Evolutionary conservation across 129 eudicot species (phyloP), one percentile per base, ranked within the genome.

Genomic region (Tagetes patula): DNA sequence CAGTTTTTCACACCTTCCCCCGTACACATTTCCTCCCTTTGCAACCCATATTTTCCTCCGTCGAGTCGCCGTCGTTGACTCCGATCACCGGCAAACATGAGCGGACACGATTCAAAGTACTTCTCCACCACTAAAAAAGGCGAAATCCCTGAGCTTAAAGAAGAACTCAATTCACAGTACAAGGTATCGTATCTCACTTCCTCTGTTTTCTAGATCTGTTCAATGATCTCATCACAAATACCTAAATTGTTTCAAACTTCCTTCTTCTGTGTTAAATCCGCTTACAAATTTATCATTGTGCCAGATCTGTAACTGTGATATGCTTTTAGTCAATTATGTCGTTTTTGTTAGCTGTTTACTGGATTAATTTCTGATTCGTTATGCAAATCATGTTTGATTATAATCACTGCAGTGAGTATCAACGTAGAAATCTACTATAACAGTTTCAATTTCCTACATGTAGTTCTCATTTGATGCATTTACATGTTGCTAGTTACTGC

Each of bases 91-190:
- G 67, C 14, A 47, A 68, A 76, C 48, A 89, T 94, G 99, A 94
- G 99, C 76, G 99, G 99, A 1, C 99, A 90, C 84, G 97, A 94
- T 84, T 94, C 99, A 27, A 94, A 94, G 78, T 94, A 94, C 79
- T 94, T 94, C 82, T 94, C 99, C 83, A 90, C 97, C 5, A 94
- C 99, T 59, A 94, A 94, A 58, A 94, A 94, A 75, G 99, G 99
- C 6, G 99, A 94, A 80, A 94, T 94, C 75, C 99, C 97, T 5
- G 96, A 94, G 85, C 97, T 94, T 66, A 90, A 94, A 75, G 99
- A 94, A 72, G 97, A 94, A 67, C 99, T 90, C 91, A 88, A 90
- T 90, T 94, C 99, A 43, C 99, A 94, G 90, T 94, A 94, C 83
- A 94, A 94, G 96, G 97, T 94, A 63, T 65, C 69, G 33, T 4